A percentile compares a stretch with the other conserved stretches of the same genome.
phyloP scores from a whole-genome alignment of 2,329 filamentous ascomycete species.

The Cladobotryum mycophilum region DNA sequence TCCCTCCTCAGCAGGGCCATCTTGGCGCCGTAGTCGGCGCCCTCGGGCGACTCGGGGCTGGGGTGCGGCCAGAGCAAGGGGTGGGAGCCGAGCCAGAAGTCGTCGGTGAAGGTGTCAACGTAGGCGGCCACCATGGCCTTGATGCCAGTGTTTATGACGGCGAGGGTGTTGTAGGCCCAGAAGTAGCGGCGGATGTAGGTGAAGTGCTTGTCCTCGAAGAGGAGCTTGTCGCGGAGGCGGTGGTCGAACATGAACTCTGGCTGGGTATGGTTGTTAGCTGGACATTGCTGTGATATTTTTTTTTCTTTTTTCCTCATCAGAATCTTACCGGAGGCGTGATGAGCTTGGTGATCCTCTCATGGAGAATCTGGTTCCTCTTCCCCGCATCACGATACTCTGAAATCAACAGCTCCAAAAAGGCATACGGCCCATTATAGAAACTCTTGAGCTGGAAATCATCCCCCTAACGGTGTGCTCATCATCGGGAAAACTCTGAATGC shows the following conservation, averaged over 20 bases:
- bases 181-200: slow-evolving; percentile 58
- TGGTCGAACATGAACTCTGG: slow-evolving; percentile 53
- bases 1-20: slow-evolving; percentile 41
- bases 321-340: slow-evolving; percentile 47
- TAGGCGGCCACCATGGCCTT: slow-evolving; percentile 52
- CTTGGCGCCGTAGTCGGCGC: slow-evolving; percentile 41
- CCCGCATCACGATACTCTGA: slow-evolving; percentile 56
- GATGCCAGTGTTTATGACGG: slow-evolving; percentile 53
- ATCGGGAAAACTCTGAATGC: slow-evolving; percentile 54
- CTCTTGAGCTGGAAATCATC: slow-evolving; percentile 47
- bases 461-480: slow-evolving; percentile 48
- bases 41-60: slow-evolving; percentile 32
- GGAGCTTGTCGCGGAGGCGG: slow-evolving; percentile 47
- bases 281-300: not conserved
- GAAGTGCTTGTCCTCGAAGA: slow-evolving; percentile 56
- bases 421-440: slow-evolving; percentile 55
- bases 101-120: slow-evolving; percentile 49
- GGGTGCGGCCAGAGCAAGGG: slow-evolving; percentile 50
- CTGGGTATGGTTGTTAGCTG: slow-evolving; percentile 16
- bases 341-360: slow-evolving; percentile 50
- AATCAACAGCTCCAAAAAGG: slow-evolving; percentile 52
- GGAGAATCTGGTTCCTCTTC: slow-evolving; percentile 51
- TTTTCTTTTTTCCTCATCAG: no score
- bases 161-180: slow-evolving; percentile 56
- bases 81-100: slow-evolving; percentile 52